Base-by-base conservation (phyloP, 2,329 filamentous ascomycete genomes). In the Fusarium falciforme region DNA sequence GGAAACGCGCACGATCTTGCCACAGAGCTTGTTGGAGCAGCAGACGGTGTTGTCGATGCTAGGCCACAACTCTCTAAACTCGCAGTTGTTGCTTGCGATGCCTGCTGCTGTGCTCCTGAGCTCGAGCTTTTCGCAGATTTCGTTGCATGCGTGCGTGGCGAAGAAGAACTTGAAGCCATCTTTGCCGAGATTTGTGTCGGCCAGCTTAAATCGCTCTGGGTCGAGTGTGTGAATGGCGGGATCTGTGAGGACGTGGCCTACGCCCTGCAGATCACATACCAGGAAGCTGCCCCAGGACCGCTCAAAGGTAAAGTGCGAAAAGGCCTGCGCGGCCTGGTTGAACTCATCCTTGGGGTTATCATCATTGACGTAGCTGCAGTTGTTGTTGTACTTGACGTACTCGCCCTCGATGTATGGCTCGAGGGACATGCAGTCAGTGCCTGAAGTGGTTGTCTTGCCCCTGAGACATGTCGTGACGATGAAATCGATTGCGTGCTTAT, bases 261-360 rank as follows among this genome's bases (percentile, higher is more conserved):
- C 82, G 8, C 83, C 83, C 65, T 85, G 83, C 1, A 84, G 71
- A 69, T 84, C 82, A 49, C 63, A 73, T 9, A 84, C 79, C 1
- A 84, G 31, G 35, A 85, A 79, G 16, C 66, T 64, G n/a, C 83
- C 83, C 58, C 70, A 70, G 0, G 83, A 84, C 1, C 83, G 79
- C 75, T 85, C 83, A 49, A 83, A 85, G 2, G 83, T 84, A 44
- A 84, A 85, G 63, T 85, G 83, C 0, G 82, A 84, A 64, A 85
- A 85, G 0, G 82, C 83, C 47, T 85, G 83, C 0, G 83, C 82
- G 2, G 78, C 76, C 20, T 76, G 63, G 61, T 80, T 81, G 68
- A 77, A 76, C 7, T 65, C 67, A 31, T 77, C 70, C 2, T 44
- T 22, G 8, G 70, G 66, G 2, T 70, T 54, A 8, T 79, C 75